phyloP scores from a whole-genome alignment of 495 filamentous ascomycete species.

The Neurospora sp. region DNA sequence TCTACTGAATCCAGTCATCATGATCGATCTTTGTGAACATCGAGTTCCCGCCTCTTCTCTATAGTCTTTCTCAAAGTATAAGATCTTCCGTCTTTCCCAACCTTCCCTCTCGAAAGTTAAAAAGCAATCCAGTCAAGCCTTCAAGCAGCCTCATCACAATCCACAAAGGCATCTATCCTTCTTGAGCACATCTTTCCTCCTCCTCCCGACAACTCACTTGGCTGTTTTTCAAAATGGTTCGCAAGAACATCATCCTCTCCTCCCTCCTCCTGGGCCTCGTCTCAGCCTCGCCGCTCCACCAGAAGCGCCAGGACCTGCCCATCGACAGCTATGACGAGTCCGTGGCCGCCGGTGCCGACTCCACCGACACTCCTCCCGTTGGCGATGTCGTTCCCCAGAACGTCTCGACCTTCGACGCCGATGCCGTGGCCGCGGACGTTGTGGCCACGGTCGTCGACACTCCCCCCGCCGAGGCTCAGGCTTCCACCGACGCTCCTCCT shows the following conservation, averaged over 20 bases:
- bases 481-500: background rate
- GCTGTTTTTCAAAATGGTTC: conserved; percentile 2
- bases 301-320: conserved; percentile 3
- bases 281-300: conserved; percentile 1
- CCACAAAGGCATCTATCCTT: background rate
- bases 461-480: background rate
- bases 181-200: background rate
- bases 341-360: background rate
- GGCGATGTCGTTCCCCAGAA: conserved; percentile 3
- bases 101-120: background rate
- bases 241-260: conserved; percentile 1
- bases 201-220: background rate
- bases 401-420: background rate
- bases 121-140: background rate
- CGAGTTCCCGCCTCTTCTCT: background rate
- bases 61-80: background rate
- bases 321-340: conserved; percentile 2
- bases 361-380: background rate
- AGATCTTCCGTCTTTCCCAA: background rate
- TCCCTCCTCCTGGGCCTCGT: conserved; percentile 6
- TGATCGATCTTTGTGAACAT: background rate
- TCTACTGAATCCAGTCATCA: background rate
- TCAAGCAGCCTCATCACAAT: background rate
- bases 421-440: background rate
- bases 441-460: background rate